Conservation (phyloP, 2,329 filamentous ascomycete genomes). For the Sporothrix pseudoabietina region DNA sequence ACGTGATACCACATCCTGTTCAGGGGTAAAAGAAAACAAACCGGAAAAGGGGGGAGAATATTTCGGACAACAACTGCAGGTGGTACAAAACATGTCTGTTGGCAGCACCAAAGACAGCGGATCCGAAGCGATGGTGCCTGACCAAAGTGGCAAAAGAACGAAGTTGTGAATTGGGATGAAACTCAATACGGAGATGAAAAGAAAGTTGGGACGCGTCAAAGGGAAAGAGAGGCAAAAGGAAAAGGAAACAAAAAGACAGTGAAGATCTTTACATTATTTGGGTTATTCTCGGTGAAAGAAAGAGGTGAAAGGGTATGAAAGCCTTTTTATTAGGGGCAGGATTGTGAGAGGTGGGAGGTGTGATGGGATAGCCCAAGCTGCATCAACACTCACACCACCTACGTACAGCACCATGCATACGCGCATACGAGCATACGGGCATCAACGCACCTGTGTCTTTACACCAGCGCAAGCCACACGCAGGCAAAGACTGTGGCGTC, state of each 20-base stretch:
- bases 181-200: neutral
- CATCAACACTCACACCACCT: slow-evolving; percentile 11
- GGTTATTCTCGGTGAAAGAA: neutral
- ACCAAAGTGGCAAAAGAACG: neutral
- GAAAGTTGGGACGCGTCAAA: neutral
- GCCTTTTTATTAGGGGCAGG: neutral
- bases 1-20: neutral
- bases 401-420: too few relatives aligned
- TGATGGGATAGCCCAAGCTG: neutral
- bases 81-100: neutral
- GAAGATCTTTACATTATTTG: neutral
- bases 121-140: neutral
- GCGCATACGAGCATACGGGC: neutral
- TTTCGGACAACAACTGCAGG: neutral
- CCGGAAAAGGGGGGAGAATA: neutral
- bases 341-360: neutral
- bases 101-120: neutral
- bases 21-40: slow-evolving; percentile 28
- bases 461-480: slow-evolving; percentile 12
- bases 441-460: neutral
- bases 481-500: neutral
- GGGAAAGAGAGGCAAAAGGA: neutral
- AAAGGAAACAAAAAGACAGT: neutral
- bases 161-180: neutral
- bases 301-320: neutral